Evolutionary conservation across 768 basidiomycete genomes (phyloP).

Genomic region (Suillus discolor): DNA sequence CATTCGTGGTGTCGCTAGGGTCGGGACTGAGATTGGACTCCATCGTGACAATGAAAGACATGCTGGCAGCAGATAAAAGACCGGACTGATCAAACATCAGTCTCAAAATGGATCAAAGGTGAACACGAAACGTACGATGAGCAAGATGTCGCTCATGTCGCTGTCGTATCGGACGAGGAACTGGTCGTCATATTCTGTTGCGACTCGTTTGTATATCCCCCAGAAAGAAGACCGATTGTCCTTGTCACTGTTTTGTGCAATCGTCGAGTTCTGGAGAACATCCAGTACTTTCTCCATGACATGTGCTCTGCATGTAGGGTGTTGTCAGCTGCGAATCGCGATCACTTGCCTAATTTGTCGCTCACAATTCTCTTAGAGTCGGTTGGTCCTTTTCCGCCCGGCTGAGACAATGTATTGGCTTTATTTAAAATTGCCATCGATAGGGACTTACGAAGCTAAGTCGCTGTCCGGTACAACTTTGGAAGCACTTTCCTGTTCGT

Average conservation of each 20-base stretch:
- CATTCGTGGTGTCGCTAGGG: conserved; percentile 12
- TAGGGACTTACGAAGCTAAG: background rate
- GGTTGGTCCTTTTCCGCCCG: background rate
- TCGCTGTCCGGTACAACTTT: background rate
- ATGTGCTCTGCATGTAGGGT: background rate
- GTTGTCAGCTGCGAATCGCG: background rate
- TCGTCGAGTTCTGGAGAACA: no score
- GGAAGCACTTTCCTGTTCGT: background rate
- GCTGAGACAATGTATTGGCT: background rate
- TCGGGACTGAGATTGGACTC: background rate
- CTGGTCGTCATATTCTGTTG: no score
- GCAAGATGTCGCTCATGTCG: conserved; percentile 17
- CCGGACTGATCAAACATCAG: conserved; percentile 10
- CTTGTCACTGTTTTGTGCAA: background rate
- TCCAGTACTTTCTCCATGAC: no score
- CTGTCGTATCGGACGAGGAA: no score
- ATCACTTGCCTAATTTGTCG: background rate
- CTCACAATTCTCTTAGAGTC: background rate
- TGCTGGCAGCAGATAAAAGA: conserved; percentile 14
- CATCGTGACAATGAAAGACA: conserved; percentile 13
- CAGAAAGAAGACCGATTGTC: no score
- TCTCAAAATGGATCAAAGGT: background rate
- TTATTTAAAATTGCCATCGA: background rate
- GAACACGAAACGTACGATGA: conserved; percentile 18
- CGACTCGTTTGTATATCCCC: no score